Evolutionary conservation across 768 basidiomycete genomes (phyloP), one percentile per base, ranked within the genome.

Genomic region (Artomyces pyxidatus): DNA sequence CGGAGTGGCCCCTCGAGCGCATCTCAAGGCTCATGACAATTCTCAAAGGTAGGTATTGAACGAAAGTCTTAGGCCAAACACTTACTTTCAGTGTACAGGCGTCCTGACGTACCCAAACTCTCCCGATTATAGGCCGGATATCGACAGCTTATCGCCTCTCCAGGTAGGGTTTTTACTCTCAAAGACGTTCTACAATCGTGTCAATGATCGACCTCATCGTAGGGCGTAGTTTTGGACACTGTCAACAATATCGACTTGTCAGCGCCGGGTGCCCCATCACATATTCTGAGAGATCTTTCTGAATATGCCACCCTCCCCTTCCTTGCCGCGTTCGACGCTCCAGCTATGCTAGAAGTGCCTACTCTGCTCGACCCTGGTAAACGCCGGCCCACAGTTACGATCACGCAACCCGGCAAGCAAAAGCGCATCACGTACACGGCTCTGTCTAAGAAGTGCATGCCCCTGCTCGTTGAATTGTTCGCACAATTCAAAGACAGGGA

Each of bases 291-390:
- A 1, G 93, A 97, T 63, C 70, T 97, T 4, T 81, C 94, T 0
- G 87, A 92, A 64, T 95, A 83, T 58, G 71, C 80, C 27, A 89
- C 87, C 0, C 73, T 98, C n/a, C 81, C 95, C 0, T 98, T 93
- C 69, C 68, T 89, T 1, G 85, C 85, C 3, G 81, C 84, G 0
- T 88, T 88, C 57, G 79, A 88, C 54, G 68, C 76, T 0, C 49
- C 48, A 53, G 5, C 47, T 27, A 25, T 45, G 22, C 51, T 32
- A n/a, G 37, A 22, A 52, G 17, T 25, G 23, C n/a, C n/a, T n/a
- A n/a, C n/a, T n/a, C n/a, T n/a, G n/a, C n/a, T n/a, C n/a, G n/a
- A n/a, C n/a, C n/a, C n/a, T n/a, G n/a, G n/a, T n/a, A 50, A 19
- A 29, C 51, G 5, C 29, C 54, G 1, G 43, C 59, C 1, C 45